phyloP scores from a whole-genome alignment of 176 grass and related monocot genomes.

The Lolium perenne region DNA sequence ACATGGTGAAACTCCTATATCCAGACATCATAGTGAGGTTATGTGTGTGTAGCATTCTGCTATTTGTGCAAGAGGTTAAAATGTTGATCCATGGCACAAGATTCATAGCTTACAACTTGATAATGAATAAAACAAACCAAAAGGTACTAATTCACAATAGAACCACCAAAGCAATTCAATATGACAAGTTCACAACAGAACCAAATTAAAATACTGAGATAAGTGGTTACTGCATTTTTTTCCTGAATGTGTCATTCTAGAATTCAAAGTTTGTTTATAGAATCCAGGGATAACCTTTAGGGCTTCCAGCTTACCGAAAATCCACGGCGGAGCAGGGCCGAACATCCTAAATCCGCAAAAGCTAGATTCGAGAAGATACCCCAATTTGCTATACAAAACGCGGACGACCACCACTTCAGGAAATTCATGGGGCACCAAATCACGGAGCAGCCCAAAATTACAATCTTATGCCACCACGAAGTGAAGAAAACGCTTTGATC shows the following conservation, averaged over 20 bases:
- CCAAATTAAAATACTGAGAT: not conserved
- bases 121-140: not conserved
- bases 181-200: not conserved
- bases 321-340: no score
- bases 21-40: not conserved
- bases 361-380: no score
- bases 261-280: not conserved
- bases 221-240: not conserved
- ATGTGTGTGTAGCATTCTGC: not conserved
- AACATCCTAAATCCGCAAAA: no score
- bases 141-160: not conserved
- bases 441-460: no score
- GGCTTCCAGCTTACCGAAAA: no score
- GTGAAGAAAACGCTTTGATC: no score
- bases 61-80: not conserved
- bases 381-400: no score
- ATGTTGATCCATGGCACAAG: not conserved
- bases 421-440: no score
- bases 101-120: not conserved
- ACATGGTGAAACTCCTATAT: constrained; percentile 5
- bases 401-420: no score
- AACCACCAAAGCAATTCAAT: constrained; percentile 1
- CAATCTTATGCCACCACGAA: no score
- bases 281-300: not conserved
- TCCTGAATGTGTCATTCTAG: not conserved